Evolutionary conservation across 768 basidiomycete species (phyloP), one percentile per base, ranked within the genome.

Genomic region (Termitomyces sp.): DNA sequence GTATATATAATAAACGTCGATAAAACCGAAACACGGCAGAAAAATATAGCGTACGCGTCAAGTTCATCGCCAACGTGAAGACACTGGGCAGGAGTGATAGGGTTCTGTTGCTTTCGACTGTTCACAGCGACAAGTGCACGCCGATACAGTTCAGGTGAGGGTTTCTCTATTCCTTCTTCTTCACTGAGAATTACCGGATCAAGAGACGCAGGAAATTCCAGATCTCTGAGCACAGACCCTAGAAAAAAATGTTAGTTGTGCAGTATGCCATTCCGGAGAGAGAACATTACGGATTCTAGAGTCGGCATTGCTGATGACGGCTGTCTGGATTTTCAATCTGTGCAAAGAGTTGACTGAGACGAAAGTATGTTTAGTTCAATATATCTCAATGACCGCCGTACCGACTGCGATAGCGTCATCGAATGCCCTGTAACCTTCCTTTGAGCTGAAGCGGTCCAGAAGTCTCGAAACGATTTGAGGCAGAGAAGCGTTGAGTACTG

Each of bases 21-120:
- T 12, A 9, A 40, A n/a, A 35, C 2, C 6, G 4, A 38, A 25
- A 22, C 11, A 7, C 12, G 0, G 11, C 49, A 22, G 4, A 42
- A 29, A 16, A n/a, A 40, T 58, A 10, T 27, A 6, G 59, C 79
- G 58, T 60, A 89, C 90, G 79, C 77, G 46, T 75, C 64, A 29
- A 89, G 64, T 58, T 91, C 89, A 64, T 93, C 90, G 0, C 91
- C 91, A 38, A 92, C 78, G 59, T 93, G 90, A 18, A 91, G 63
- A 33, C 77, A 79, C 61, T 87, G 74, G 25, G 65, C 61, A 1
- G 72, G 63, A 9, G 53, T 50, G 22, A 83, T 72, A 15, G 58
- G 57, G 13, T 54, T 51, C 22, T 63, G 47, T 44, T 29, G 50
- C 36, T 38, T 47, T 47, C 23, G 15, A 15, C 16, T 25, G 47